phyloP scores from a whole-genome alignment of 805 yeast species.

The Cyberlindnera xylosilytica region DNA sequence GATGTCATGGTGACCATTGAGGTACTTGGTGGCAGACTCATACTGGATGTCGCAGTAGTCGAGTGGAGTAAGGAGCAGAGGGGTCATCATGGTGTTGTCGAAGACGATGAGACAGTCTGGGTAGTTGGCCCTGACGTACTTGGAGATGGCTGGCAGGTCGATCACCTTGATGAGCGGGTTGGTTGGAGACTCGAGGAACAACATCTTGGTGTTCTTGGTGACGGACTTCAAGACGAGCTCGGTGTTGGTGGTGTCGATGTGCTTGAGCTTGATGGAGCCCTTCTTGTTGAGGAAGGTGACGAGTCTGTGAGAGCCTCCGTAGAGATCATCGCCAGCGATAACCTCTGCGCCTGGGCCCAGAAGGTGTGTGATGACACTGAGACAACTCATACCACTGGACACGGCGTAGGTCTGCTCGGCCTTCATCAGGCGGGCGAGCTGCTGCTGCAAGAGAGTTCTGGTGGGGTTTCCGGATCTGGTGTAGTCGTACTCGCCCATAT shows the following conservation, averaged over 20 bases:
- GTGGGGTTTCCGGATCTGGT: conserved; percentile 96
- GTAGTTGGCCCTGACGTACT: conserved; percentile 60
- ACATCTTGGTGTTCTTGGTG: conserved; percentile 60
- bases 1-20: conserved; percentile 93
- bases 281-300: conserved; percentile 66
- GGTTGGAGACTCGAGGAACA: conserved; percentile 88
- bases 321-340: conserved; percentile 90
- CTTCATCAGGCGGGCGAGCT: conserved; percentile 72
- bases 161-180: conserved; percentile 89
- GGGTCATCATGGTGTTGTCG: conserved; percentile 97
- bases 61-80: conserved; percentile 78
- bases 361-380: conserved; percentile 78
- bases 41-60: conserved; percentile 87
- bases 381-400: conserved; percentile 88
- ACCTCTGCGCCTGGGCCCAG: conserved; percentile 83
- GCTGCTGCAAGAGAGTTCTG: conserved; percentile 73
- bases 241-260: conserved; percentile 78
- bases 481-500: conserved; percentile 81
- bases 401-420: conserved; percentile 80
- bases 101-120: conserved; percentile 76
- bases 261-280: conserved; percentile 63
- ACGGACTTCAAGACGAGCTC: conserved; percentile 57
- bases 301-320: conserved; percentile 90
- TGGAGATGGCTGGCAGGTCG: conserved; percentile 67
- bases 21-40: conserved; percentile 89